Percentiles rank a stretch among this genome's conserved stretches.
Conservation (phyloP, 2,329 filamentous ascomycete genomes). For the Penicillium sp. region DNA sequence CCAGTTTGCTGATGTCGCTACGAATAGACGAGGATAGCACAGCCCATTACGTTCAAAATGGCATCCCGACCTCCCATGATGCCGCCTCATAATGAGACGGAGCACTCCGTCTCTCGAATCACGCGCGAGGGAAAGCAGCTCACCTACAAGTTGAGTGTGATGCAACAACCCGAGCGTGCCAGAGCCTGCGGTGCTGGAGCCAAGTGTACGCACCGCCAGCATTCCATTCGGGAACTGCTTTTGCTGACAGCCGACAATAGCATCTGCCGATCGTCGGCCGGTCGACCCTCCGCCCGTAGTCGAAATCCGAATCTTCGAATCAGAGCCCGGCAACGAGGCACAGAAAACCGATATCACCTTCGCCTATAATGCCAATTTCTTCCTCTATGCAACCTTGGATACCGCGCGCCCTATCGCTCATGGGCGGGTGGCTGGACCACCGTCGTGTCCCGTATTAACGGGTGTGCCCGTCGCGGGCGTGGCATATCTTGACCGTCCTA, state of each 20-base stretch:
- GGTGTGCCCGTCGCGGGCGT: constrained; percentile 94
- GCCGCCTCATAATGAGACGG: constrained; percentile 55
- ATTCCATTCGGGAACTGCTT: not conserved
- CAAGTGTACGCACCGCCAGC: constrained; percentile 66
- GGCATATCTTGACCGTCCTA: constrained; percentile 88
- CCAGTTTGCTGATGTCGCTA: constrained; percentile 10
- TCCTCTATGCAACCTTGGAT: constrained; percentile 90
- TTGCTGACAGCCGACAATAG: constrained; percentile 42
- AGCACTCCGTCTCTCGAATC: constrained; percentile 52
- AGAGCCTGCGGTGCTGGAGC: constrained; percentile 92
- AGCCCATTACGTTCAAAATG: constrained; percentile 35
- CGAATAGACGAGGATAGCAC: constrained; percentile 9
- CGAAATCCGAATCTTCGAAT: constrained; percentile 81
- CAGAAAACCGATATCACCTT: constrained; percentile 74
- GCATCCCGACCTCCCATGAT: constrained; percentile 37
- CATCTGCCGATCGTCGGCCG: constrained; percentile 82
- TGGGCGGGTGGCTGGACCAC: constrained; percentile 68
- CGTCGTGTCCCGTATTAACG: constrained; percentile 77
- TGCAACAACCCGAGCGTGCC: constrained; percentile 92
- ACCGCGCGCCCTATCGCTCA: constrained; percentile 79
- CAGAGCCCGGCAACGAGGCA: constrained; percentile 52
- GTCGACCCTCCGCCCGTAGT: constrained; percentile 95
- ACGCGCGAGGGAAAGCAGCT: constrained; percentile 75
- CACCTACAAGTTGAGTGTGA: constrained; percentile 77
- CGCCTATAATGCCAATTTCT: constrained; percentile 94